These are phyloP conservation scores for Euphorbia pulcherrima DNA, from an alignment of 345 rosid species.

Conservation along the genomic window DNA sequence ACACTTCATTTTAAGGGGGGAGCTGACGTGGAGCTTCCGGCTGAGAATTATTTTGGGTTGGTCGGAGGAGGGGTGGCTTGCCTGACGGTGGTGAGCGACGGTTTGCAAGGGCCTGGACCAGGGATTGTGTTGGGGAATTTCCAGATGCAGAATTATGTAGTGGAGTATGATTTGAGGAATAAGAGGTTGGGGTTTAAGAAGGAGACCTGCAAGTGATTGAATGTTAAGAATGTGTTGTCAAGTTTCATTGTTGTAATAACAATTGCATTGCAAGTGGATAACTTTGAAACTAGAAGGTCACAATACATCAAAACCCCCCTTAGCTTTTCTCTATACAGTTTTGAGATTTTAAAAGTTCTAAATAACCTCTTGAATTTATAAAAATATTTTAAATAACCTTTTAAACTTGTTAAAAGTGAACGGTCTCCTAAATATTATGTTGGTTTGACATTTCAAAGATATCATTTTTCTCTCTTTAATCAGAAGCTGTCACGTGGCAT, in stretches of 20 bases:
- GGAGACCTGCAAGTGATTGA: slow-evolving; percentile 26
- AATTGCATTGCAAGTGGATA: too few species aligned
- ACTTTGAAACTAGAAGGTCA: too few species aligned
- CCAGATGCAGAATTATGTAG: slow-evolving; percentile 35
- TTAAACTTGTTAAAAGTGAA: too few species aligned
- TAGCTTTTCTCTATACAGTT: too few species aligned
- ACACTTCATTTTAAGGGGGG: slow-evolving; percentile 42
- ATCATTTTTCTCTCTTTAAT: too few species aligned
- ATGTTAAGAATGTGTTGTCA: not conserved
- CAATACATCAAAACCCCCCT: too few species aligned
- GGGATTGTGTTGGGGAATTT: slow-evolving; percentile 39
- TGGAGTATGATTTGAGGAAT: slow-evolving; percentile 43
- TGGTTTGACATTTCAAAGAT: too few species aligned
- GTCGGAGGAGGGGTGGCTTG: slow-evolving; percentile 27
- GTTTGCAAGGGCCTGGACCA: slow-evolving; percentile 26
- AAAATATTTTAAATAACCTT: too few species aligned
- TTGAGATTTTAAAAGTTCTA: too few species aligned
- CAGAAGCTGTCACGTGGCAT: too few species aligned
- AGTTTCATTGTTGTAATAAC: not conserved
- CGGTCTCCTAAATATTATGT: too few species aligned
- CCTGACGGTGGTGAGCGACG: slow-evolving; percentile 31
- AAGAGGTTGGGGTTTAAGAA: slow-evolving; percentile 36
- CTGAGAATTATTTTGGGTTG: slow-evolving; percentile 28
- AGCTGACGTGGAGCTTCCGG: slow-evolving; percentile 30
- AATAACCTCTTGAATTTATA: too few species aligned